Evolutionary conservation across 2,329 filamentous ascomycete genomes (phyloP).

Genomic region (Cladosporium sp.): DNA sequence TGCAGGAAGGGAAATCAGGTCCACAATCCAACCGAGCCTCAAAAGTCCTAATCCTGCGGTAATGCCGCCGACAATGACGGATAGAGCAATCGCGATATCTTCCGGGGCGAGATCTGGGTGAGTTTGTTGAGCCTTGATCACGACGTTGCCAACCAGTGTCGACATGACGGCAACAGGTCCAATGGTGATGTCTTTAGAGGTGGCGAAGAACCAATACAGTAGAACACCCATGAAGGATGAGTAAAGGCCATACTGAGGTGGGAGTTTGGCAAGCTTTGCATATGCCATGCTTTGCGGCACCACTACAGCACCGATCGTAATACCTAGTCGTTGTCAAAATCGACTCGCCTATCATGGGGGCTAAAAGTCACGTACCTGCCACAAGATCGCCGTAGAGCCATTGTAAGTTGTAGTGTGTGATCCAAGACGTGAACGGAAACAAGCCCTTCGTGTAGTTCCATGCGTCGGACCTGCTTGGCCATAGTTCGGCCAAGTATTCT

Average conservation of each 20-base stretch:
- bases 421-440: conserved; percentile 90
- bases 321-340: conserved; percentile 40
- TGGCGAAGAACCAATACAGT: conserved; percentile 97
- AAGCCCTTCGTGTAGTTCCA: conserved; percentile 62
- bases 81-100: conserved; percentile 71
- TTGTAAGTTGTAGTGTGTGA: conserved; percentile 77
- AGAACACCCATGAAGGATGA: conserved; percentile 95
- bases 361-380: conserved; percentile 58
- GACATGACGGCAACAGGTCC: conserved; percentile 96
- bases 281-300: conserved; percentile 98
- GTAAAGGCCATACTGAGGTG: conserved; percentile 80
- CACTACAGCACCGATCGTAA: conserved; percentile 73
- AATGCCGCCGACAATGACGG: conserved; percentile 72
- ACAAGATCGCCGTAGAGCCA: conserved; percentile 89
- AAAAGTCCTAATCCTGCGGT: conserved; percentile 74
- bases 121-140: conserved; percentile 57
- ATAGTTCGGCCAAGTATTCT: conserved; percentile 66
- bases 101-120: conserved; percentile 58
- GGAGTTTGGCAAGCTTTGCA: conserved; percentile 74
- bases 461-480: conserved; percentile 56
- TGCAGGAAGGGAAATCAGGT: conserved; percentile 84
- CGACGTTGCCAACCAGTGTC: conserved; percentile 78
- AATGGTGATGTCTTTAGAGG: conserved; percentile 97
- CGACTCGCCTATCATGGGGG: not conserved
- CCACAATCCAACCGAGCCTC: conserved; percentile 83